phyloP scores from a whole-genome alignment of 2,329 filamentous ascomycete species.

The Xylariaceae sp. region DNA sequence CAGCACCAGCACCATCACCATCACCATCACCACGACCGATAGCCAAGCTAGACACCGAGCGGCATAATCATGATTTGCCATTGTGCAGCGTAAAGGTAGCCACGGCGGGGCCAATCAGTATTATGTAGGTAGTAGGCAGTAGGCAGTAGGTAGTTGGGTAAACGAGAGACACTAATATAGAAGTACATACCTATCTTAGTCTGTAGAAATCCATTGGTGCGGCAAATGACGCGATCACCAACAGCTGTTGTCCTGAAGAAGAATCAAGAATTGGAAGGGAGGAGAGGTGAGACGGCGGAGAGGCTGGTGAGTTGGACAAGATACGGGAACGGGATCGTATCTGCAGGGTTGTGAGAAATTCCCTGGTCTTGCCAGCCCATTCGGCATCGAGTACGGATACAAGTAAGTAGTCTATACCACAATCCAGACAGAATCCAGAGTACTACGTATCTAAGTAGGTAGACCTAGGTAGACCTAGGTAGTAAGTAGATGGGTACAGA shows the following conservation, averaged over 20 bases:
- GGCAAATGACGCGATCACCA: constrained; percentile 14
- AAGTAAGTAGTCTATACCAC: background rate
- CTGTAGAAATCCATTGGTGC: constrained; percentile 1
- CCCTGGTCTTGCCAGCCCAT: background rate
- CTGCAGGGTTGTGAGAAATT: constrained; percentile 8
- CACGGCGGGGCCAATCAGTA: too few relatives aligned
- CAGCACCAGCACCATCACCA: too few relatives aligned
- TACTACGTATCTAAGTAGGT: too few relatives aligned
- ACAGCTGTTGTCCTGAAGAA: constrained; percentile 13
- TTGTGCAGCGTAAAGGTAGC: too few relatives aligned
- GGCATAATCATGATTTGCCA: background rate
- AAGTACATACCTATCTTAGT: background rate
- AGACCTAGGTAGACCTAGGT: too few relatives aligned
- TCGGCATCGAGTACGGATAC: background rate
- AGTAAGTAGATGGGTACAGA: too few relatives aligned
- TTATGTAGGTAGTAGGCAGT: background rate
- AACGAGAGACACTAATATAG: constrained; percentile 4
- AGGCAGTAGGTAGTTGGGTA: background rate
- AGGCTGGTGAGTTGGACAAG: constrained; percentile 17
- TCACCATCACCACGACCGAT: too few relatives aligned
- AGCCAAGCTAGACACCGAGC: background rate
- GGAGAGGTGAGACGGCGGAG: constrained; percentile 1
- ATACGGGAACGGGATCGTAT: constrained; percentile 19
- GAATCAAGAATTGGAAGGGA: constrained; percentile 10
- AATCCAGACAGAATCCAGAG: too few relatives aligned